phyloP scores from a whole-genome alignment of 208 protist genomes.

The Sergeia podlipaevii region DNA sequence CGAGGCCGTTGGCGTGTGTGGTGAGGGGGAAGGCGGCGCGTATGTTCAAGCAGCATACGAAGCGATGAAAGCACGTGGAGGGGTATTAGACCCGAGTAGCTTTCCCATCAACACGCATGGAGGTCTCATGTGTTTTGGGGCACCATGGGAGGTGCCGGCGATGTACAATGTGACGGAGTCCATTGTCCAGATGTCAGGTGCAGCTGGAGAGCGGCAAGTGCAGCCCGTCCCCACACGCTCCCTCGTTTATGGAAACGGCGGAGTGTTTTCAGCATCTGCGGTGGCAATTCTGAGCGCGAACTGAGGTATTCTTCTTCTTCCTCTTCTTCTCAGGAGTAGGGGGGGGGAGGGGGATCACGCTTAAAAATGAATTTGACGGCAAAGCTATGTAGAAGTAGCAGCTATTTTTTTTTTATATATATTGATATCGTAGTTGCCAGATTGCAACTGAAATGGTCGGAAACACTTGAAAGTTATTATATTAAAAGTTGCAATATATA shows the following conservation, averaged over 20 bases:
- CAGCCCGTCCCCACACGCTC: constrained; percentile 39
- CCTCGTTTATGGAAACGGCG: constrained; percentile 89
- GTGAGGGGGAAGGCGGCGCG: constrained; percentile 47
- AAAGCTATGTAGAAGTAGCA: no score
- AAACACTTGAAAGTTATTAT: no score
- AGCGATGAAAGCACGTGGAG: constrained; percentile 15
- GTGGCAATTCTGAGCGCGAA: constrained; percentile 73
- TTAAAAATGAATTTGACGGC: no score
- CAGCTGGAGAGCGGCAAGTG: constrained; percentile 46
- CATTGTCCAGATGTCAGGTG: constrained; percentile 41
- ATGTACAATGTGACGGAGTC: constrained; percentile 79
- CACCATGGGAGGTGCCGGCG: constrained; percentile 74
- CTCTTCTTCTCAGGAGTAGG: no score
- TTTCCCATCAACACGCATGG: constrained; percentile 81
- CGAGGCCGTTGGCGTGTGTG: constrained; percentile 55
- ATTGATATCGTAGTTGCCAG: no score
- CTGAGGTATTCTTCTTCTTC: constrained; percentile 6
- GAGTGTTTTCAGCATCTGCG: constrained; percentile 73
- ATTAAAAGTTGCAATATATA: no score
- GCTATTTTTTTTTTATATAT: no score
- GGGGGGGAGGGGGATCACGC: no score
- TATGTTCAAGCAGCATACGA: constrained; percentile 53
- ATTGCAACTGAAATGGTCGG: no score
- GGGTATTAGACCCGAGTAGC: constrained; percentile 19
- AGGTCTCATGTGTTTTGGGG: constrained; percentile 70